Evolutionary conservation across 768 basidiomycete species (phyloP), one percentile per base, ranked within the genome.

Genomic region (Suillus lakei): DNA sequence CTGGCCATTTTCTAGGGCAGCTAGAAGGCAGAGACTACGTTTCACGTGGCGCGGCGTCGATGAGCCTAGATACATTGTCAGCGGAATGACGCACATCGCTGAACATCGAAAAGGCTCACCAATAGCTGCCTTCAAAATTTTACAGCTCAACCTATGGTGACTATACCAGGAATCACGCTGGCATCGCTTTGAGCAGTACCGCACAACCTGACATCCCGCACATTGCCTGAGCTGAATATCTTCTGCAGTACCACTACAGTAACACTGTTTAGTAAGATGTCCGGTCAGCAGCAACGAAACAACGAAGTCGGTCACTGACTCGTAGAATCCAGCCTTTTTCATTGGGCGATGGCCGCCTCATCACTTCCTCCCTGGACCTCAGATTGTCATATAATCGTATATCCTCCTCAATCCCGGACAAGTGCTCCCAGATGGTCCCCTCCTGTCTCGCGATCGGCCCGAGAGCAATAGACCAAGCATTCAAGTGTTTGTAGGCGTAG

Each of bases 111-210:
- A 12, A 21, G 21, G n/a, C 30, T 32, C 18, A 5, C 32, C 53
- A 12, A 54, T 21, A 34, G 32, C 54, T 34, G 54, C 54, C 32
- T 34, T 34, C 12, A 36, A n/a, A 34, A 55, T 15, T 8, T 8
- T 36, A 55, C 54, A 55, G 34, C 54, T 55, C 34, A n/a, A 23
- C 3, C 13, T 55, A 12, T 55, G 54, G 54, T 55, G 54, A 55
- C 34, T 36, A 23, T 55, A 15, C 54, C 54, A 55, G 13, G 34
- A 55, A 36, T 55, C 54, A 55, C 54, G 54, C 34, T 55, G 54
- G 34, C 54, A 55, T 8, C 8, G 34, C 18, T 55, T 55, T 36
- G 54, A 55, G n/a, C 54, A 55, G 13, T 55, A 55, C n/a, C 34
- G 54, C 7, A 36, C 34, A 21, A 55, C 54, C 12, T 55, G n/a